Base-by-base conservation (phyloP, 164 flowering plant species). In the Vitis rupestris region DNA sequence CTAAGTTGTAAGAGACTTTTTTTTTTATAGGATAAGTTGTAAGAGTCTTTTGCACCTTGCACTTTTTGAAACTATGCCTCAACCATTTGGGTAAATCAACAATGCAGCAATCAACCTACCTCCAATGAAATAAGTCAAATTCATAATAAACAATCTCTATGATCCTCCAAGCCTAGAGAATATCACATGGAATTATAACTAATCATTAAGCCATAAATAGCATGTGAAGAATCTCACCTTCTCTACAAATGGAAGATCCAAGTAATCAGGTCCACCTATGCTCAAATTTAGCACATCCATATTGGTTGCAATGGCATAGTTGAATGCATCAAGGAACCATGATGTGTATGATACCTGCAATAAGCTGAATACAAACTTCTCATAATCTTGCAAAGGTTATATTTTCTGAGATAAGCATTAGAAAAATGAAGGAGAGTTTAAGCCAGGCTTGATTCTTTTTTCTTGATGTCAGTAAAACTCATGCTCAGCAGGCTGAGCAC, bases 301-400 rank as follows among this genome's bases (percentile, higher is more conserved):
- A 71, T 90, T 77, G 70, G 87, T 93, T 68, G 93, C 97, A 72
- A 96, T 96, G 14, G 99, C 99, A 85, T 96, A 96, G 76, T 93
- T 96, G 83, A 96, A 96, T 48, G 99, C 99, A 82, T 96, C 99
- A 82, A 96, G 97, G 78, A 96, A 96, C 99, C 99, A 96, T 61
- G 99, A 96, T 50, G 99, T 93, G 81, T 96, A 96, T 47, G 99
- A 96, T 72, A 96, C 97, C 99, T 96, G 99, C 93, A 93, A 82
- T 77, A 75, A 77, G 91, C 99, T 95, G 98, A 92, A 87, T 55
- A 82, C 75, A 85, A 76, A 69, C 76, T 88, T 88, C 86, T 95
- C 94, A 88, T 79, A 82, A 82, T 83, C 85, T 78, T 66, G 78
- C 75, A 80, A 66, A 65, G 44, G 55, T 31, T 19, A 52, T 52